Base-by-base conservation (phyloP, 1,284 basidiomycete species). In the Athelia sp. region DNA sequence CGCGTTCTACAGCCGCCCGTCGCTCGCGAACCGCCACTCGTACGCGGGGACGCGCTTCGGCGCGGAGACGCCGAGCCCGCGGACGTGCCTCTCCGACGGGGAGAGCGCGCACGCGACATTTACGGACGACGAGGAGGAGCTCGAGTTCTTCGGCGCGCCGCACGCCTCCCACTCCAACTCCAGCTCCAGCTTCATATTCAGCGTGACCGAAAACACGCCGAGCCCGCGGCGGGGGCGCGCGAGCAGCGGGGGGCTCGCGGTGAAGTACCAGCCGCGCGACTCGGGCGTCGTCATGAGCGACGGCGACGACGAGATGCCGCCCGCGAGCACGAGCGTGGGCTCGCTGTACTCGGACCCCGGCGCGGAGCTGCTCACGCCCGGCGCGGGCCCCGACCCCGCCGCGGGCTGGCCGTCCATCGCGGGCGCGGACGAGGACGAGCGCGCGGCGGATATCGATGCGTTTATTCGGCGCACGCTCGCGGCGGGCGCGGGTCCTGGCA, bases 371-470 rank as follows among this genome's bases (percentile, higher is more conserved):
- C 71, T 87, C 21, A 90, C 87, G 0, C 87, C 87, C 2, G 74
- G 78, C 10, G 57, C 79, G 35, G 75, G 68, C 4, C 83, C 84
- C 15, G 73, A 74, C 23, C 50, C 62, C 15, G 59, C 60, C 26
- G 83, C 82, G 3, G 79, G 79, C 13, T 90, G 88, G 87, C 86
- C 87, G n/a, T n/a, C n/a, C n/a, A n/a, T n/a, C n/a, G 68, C 69
- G 3, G 66, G n/a, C n/a, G n/a, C n/a, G n/a, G n/a, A n/a, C 19
- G 59, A 64, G 31, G 59, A 62, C 34, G 54, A 54, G 43, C 59
- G 56, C 70, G 18, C 75, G 83, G 73, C n/a, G n/a, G n/a, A n/a
- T n/a, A n/a, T 85, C 1, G 84, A 90, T 48, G 77, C 76, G 6
- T 88, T 88, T 62, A 88, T 90, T 54, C 68, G 83, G 55, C 79